Base-by-base conservation (phyloP, 2,329 filamentous ascomycete genomes). In the Nemania serpens region DNA sequence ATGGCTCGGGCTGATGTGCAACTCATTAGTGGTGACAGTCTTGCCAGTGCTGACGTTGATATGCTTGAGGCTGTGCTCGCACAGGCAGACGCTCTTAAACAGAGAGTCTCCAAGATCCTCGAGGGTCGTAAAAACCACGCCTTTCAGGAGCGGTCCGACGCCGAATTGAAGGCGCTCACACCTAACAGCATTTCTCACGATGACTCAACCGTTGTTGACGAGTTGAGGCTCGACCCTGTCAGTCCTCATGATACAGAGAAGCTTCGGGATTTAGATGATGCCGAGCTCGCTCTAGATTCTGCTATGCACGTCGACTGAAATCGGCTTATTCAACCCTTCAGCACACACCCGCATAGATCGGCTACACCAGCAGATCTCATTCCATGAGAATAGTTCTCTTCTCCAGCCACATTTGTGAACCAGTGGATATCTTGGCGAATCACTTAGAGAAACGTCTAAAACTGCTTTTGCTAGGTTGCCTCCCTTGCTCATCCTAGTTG, bases 21-120 rank as follows among this genome's bases (percentile, higher is more conserved):
- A 42, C 80, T 78, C 55, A 72, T 85, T 33, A 73, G 75, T 13
- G 63, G 64, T 22, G 74, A 76, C 18, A 68, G 74, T n/a, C 71
- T 86, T 18, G 74, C 72, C 15, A 69, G 74, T 2, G 70, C 73
- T 22, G 82, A 85, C 66, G 75, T 75, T 59, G 68, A 74, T 37
- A 75, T 80, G 52, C 77, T 86, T 17, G 76, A 79, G 43, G 78
- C 78, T 37, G 79, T 84, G 70, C 76, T 83, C 10, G 75, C 76
- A 17, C 79, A 82, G 60, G 76, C 80, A 63, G 78, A 84, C 47
- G 73, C 76, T 22, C 73, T 84, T 71, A 74, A 73, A 37, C 69
- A 71, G n/a, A 73, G 72, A 17, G 80, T 85, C 63, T 74, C 74
- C 25, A 70, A 75, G 51, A 62, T 78, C 17, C 75, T 82, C 10